Evolutionary conservation across 1,284 basidiomycete species (phyloP).

Genomic region (Afroboletus lepidellus): DNA sequence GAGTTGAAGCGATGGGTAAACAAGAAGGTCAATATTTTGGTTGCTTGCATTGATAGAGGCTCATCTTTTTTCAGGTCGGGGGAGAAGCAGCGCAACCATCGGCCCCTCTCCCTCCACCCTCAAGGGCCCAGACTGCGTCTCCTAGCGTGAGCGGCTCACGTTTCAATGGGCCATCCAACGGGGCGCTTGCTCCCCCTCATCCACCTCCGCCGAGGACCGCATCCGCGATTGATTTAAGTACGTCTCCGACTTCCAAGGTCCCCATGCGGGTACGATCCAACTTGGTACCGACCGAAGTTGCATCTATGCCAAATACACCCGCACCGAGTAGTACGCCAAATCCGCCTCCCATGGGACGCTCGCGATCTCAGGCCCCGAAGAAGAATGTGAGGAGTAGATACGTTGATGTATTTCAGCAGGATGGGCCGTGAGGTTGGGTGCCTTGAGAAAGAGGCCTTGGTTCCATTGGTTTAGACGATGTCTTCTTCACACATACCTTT

Average conservation of each 20-base stretch:
- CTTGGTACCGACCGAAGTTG: constrained; percentile 51
- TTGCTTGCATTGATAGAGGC: not conserved
- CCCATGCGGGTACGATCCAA: constrained; percentile 62
- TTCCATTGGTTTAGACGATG: constrained; percentile 2
- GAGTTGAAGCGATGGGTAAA: constrained; percentile 97
- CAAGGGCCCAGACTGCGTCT: constrained; percentile 73
- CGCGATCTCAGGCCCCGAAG: constrained; percentile 64
- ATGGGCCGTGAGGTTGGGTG: constrained; percentile 22
- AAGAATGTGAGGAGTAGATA: constrained; percentile 78
- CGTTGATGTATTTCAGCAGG: constrained; percentile 80
- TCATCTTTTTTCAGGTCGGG: constrained; percentile 45
- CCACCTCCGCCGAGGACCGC: constrained; percentile 56
- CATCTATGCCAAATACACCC: constrained; percentile 34
- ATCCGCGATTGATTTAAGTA: constrained; percentile 58
- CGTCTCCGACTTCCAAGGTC: constrained; percentile 50
- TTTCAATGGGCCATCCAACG: constrained; percentile 25
- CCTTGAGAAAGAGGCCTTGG: not conserved
- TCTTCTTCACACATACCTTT: constrained; percentile 18
- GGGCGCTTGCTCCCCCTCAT: constrained; percentile 23
- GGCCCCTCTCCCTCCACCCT: constrained; percentile 52
- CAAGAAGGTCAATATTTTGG: constrained; percentile 68
- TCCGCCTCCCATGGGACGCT: constrained; percentile 51
- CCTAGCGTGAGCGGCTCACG: constrained; percentile 50
- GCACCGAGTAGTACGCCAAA: constrained; percentile 33
- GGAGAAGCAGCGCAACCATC: constrained; percentile 44